Conservation (phyloP, 495 filamentous ascomycete species). For the Xeromyces bisporus region DNA sequence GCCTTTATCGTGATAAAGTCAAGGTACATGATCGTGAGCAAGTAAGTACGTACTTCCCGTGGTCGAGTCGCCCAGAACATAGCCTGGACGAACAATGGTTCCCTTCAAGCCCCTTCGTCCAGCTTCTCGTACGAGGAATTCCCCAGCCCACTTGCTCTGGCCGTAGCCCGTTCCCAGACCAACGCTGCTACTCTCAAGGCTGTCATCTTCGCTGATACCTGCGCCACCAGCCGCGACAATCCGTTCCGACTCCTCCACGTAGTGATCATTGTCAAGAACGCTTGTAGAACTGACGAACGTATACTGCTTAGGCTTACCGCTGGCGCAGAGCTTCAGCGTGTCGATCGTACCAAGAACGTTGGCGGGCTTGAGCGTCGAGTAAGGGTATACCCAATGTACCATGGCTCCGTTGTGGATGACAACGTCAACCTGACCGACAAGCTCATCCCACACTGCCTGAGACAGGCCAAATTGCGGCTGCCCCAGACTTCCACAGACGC, state of each 20-base stretch:
- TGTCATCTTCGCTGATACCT: constrained; percentile 45
- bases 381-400: constrained; percentile 77
- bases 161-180: constrained; percentile 77
- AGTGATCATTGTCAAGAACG: constrained; percentile 66
- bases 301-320: constrained; percentile 63
- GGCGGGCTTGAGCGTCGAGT: constrained; percentile 53
- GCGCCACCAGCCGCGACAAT: constrained; percentile 32
- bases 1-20: neutral
- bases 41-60: constrained; percentile 34
- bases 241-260: constrained; percentile 52
- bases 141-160: constrained; percentile 72
- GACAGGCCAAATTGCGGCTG: constrained; percentile 55
- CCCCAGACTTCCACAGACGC: constrained; percentile 56
- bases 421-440: constrained; percentile 52
- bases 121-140: constrained; percentile 69
- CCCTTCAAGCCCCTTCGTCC: constrained; percentile 60
- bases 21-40: neutral
- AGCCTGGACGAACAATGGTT: constrained; percentile 69
- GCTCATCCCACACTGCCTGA: constrained; percentile 39
- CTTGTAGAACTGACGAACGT: constrained; percentile 78
- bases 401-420: constrained; percentile 83
- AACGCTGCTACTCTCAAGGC: constrained; percentile 44
- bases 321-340: constrained; percentile 54
- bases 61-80: constrained; percentile 58
- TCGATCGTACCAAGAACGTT: constrained; percentile 77